These are phyloP conservation scores for Metschnikowia noctiluminum DNA, from an alignment of 805 yeast genomes.

Conservation along the genomic window DNA sequence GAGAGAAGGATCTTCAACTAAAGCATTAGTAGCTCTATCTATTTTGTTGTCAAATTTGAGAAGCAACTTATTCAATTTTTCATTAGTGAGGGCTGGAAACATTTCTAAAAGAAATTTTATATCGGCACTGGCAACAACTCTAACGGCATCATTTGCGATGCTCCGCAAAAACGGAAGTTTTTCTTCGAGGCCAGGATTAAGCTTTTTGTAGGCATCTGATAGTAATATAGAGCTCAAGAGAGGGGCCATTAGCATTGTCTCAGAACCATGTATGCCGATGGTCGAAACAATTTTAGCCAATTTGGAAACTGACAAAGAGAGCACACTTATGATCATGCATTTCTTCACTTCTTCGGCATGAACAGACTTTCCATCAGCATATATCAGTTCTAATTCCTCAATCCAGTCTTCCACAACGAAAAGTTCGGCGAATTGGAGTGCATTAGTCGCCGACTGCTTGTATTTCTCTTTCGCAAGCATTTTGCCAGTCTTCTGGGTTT, in stretches of 20 bases:
- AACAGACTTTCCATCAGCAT: conserved; percentile 54
- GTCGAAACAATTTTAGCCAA: conserved; percentile 39
- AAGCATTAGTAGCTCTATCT: conserved; percentile 52
- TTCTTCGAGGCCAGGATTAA: conserved; percentile 51
- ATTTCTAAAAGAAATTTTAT: conserved; percentile 49
- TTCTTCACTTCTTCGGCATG: conserved; percentile 46
- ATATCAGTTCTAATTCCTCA: conserved; percentile 54
- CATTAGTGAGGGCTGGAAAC: conserved; percentile 59
- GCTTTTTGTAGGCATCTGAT: conserved; percentile 42
- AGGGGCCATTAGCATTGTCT: conserved; percentile 48
- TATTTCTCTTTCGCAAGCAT: conserved; percentile 23
- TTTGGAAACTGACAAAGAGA: conserved; percentile 45
- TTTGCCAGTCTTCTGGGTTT: conserved; percentile 16
- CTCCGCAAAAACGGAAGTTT: conserved; percentile 45
- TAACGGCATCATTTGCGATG: conserved; percentile 12
- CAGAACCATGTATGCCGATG: conserved; percentile 42
- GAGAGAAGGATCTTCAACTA: conserved; percentile 61
- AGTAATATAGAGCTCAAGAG: conserved; percentile 52
- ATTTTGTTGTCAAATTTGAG: conserved; percentile 47
- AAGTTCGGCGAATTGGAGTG: conserved; percentile 45
- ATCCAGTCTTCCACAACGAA: conserved; percentile 60
- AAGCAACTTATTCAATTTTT: conserved; percentile 49
- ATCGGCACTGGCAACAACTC: conserved; percentile 25
- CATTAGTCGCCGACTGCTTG: conserved; percentile 12
- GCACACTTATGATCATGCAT: conserved; percentile 49